These are phyloP conservation scores for Bretschneidera sinensis DNA, from an alignment of 345 rosid genomes.

Conservation along the genomic window DNA sequence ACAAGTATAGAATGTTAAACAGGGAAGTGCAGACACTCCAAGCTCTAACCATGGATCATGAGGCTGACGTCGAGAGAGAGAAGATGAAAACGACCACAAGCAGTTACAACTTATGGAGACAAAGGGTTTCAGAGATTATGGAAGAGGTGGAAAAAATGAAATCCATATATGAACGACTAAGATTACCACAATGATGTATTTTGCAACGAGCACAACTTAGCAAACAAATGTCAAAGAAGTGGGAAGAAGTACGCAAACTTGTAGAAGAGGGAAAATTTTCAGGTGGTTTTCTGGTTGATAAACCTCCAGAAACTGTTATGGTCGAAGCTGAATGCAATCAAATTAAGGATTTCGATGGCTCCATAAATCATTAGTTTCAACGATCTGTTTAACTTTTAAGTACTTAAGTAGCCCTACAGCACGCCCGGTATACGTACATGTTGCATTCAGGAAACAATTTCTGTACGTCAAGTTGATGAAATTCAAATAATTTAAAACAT, in stretches of 20 bases:
- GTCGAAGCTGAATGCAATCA: constrained; percentile 12
- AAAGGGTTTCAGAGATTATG: not conserved
- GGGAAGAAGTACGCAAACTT: constrained; percentile 10
- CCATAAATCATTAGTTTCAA: no score
- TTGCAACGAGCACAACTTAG: constrained; percentile 13
- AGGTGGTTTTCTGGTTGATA: constrained; percentile 16
- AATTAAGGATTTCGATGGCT: no score
- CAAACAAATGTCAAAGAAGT: constrained; percentile 16
- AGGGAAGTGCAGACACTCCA: constrained; percentile 1
- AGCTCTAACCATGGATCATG: constrained; percentile 12
- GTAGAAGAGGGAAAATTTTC: constrained; percentile 16
- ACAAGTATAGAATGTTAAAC: not conserved
- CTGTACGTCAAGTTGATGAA: no score
- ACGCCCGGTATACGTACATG: no score
- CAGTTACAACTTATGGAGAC: constrained; percentile 6
- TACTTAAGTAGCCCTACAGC: no score
- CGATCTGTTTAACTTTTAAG: no score
- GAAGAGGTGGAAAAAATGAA: not conserved
- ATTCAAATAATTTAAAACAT: no score
- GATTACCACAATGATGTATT: constrained; percentile 3
- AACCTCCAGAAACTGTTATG: constrained; percentile 14
- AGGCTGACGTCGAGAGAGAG: constrained; percentile 6
- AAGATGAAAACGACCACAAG: constrained; percentile 11
- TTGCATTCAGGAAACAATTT: no score
- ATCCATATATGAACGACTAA: not conserved